Percentiles rank a stretch among this genome's conserved stretches.
phyloP scores from a whole-genome alignment of 805 yeast genomes.

The Kazachstania taianensis region DNA sequence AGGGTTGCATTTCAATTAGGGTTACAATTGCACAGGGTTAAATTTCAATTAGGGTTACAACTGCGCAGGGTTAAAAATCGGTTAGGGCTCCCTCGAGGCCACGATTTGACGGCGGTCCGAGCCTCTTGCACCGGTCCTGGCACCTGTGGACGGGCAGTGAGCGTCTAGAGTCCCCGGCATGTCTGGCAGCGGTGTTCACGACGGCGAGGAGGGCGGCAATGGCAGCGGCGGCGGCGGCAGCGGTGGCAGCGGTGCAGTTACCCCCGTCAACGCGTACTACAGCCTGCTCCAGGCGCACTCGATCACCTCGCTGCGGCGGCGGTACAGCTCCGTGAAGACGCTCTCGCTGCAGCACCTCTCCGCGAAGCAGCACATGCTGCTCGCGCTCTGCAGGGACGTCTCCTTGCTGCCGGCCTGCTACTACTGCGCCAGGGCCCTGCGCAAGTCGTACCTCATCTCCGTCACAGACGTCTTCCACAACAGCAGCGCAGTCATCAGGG shows the following conservation, averaged over 20 bases:
- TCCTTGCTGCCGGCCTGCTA: slow-evolving; percentile 59
- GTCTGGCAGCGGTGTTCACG: background rate
- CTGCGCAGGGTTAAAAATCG: too few species aligned
- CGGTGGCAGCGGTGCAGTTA: too few species aligned
- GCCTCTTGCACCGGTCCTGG: too few species aligned
- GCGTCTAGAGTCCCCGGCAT: too few species aligned
- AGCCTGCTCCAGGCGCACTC: too few species aligned
- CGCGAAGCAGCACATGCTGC: slow-evolving; percentile 63
- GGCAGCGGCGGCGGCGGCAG: background rate
- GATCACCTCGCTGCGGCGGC: background rate
- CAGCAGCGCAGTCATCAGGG: slow-evolving; percentile 7
- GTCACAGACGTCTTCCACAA: slow-evolving; percentile 8
- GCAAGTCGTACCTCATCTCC: slow-evolving; percentile 19
- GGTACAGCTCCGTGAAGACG: slow-evolving; percentile 35
- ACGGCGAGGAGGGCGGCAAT: background rate
- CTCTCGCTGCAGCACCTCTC: slow-evolving; percentile 63
- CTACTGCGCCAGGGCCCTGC: slow-evolving; percentile 39
- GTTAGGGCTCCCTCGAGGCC: too few species aligned
- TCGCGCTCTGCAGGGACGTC: slow-evolving; percentile 70
- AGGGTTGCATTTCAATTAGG: too few species aligned
- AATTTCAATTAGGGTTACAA: too few species aligned
- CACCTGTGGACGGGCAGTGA: too few species aligned
- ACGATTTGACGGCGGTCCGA: too few species aligned
- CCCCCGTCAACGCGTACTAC: too few species aligned
- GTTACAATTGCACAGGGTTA: too few species aligned